Conservation (phyloP, 495 filamentous ascomycete species). For the Hypoxylon lenormandii region DNA sequence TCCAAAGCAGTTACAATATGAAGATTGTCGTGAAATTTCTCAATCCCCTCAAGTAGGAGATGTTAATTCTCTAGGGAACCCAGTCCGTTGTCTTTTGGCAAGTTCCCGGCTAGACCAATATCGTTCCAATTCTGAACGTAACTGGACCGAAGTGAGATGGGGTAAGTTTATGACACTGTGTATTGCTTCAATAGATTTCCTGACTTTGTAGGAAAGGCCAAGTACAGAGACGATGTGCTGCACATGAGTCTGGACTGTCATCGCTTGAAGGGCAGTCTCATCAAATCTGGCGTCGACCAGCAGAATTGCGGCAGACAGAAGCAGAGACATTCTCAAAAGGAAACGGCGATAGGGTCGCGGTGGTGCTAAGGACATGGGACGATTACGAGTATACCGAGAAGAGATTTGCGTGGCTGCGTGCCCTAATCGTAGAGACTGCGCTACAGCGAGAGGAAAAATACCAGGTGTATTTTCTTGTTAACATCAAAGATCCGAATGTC, state of each 20-base stretch:
- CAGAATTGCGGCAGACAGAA: neutral
- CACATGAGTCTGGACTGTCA: neutral
- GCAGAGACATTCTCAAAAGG: neutral
- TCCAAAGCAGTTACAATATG: neutral
- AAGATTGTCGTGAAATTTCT: neutral
- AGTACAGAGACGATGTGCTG: slow-evolving; percentile 2
- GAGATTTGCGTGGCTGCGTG: slow-evolving; percentile 59
- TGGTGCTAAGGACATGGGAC: slow-evolving; percentile 53
- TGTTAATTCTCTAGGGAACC: neutral
- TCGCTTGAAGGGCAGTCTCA: neutral
- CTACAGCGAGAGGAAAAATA: slow-evolving; percentile 65
- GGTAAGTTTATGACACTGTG: neutral
- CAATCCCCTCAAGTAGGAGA: neutral
- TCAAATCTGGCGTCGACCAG: neutral
- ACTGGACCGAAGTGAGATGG: slow-evolving; percentile 9
- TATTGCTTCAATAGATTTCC: neutral
- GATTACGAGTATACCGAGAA: slow-evolving; percentile 52
- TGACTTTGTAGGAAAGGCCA: neutral
- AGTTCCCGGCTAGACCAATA: neutral
- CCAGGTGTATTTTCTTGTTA: slow-evolving; percentile 65
- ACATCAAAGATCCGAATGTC: slow-evolving; percentile 63
- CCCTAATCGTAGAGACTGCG: slow-evolving; percentile 63
- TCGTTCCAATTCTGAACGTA: neutral
- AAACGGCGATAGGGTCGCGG: slow-evolving; percentile 28
- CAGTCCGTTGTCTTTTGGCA: neutral